Base-by-base conservation (phyloP, 1,284 basidiomycete species). In the Ustilago tritici region DNA sequence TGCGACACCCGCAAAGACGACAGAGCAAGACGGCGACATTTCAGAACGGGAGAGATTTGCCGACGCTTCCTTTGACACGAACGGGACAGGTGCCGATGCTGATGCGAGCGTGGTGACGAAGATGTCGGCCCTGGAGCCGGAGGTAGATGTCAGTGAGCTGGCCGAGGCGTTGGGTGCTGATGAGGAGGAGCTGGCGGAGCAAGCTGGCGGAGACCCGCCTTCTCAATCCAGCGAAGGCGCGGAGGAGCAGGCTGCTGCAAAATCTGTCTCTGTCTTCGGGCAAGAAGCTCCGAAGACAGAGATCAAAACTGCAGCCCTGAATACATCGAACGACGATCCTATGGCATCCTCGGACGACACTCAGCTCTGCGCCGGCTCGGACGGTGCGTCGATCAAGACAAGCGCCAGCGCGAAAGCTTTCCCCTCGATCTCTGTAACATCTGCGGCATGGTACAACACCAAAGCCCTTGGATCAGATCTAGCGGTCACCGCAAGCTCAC, bases 371-470 rank as follows among this genome's bases (percentile, higher is more conserved):
- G 9, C 23, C 31, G 56, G 34, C 6, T 67, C 61, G 1, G 74
- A 76, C 28, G 56, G 55, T 14, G 65, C 66, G 6, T 77, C 75
- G 31, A 64, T 72, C 28, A 28, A 54, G 2, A 77, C 70, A 1
- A 71, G 61, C 36, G 61, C 68, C 7, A 72, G 70, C 54, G 61
- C 70, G 23, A 79, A 79, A 71, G 70, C 77, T 9, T 79, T 79
- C 19, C 73, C 77, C 1, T 76, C 73, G n/a, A 76, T 79, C 55
- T 79, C 77, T 28, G 70, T 79, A 31, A 79, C 77, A 3, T 76
- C 77, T 9, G 77, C 77, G n/a, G 77, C 77, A 19, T 79, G 77
- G 77, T 79, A 79, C 74, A 71, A 71, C 50, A 67, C 76, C 12
- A 76, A 76, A 60, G 59, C 63, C 2, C 38, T 69, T 15, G 71